phyloP scores from a whole-genome alignment of 345 rosid species.

The Linum lewisii region DNA sequence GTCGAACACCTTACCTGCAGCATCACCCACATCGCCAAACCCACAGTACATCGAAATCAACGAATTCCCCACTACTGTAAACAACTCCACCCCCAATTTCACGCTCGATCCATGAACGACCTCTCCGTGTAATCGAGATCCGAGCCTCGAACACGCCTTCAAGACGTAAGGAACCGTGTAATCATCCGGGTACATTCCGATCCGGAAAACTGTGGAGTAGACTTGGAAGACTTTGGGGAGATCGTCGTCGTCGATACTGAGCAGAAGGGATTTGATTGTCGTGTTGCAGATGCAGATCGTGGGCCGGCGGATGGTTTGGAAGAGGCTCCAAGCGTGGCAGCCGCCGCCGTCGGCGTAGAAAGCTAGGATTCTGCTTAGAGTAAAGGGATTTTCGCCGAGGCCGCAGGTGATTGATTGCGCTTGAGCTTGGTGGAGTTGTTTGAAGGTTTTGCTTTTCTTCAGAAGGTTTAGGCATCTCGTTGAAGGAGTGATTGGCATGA shows the following conservation, averaged over 20 bases:
- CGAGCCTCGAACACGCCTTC: conserved; percentile 34
- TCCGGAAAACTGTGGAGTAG: conserved; percentile 18
- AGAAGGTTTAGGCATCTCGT: conserved; percentile 12
- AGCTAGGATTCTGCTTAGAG: conserved; percentile 39
- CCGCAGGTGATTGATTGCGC: conserved; percentile 32
- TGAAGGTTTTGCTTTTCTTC: conserved; percentile 37
- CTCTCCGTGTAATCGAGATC: conserved; percentile 21
- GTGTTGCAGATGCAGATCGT: conserved; percentile 45
- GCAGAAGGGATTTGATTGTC: conserved; percentile 34
- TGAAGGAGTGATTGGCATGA: background rate
- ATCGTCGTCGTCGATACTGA: conserved; percentile 21
- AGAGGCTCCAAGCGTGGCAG: conserved; percentile 29
- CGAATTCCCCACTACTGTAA: conserved; percentile 37
- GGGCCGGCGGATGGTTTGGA: conserved; percentile 32
- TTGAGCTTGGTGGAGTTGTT: conserved; percentile 39
- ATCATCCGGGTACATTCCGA: conserved; percentile 28
- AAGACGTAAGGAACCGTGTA: conserved; percentile 41
- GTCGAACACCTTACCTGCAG: conserved; percentile 28
- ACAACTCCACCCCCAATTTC: conserved; percentile 25
- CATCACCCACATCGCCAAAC: conserved; percentile 15
- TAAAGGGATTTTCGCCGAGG: conserved; percentile 25
- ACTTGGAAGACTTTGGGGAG: conserved; percentile 12
- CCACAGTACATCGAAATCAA: conserved; percentile 30
- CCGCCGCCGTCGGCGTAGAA: conserved; percentile 30
- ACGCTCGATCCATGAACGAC: conserved; percentile 28